These are phyloP conservation scores for Neurospora africana DNA, from an alignment of 495 filamentous ascomycete genomes.

Conservation along the genomic window DNA sequence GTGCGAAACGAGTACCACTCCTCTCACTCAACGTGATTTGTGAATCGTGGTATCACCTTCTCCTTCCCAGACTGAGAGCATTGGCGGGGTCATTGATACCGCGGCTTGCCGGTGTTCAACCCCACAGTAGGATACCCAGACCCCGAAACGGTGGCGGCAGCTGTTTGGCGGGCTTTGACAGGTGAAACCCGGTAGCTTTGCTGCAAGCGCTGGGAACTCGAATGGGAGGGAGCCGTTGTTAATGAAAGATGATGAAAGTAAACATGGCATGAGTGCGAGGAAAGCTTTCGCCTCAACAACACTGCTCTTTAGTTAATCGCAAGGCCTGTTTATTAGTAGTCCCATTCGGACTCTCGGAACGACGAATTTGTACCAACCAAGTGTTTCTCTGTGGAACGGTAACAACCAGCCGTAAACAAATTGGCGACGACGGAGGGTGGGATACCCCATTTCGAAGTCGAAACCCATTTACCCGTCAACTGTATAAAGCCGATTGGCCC, in stretches of 20 bases:
- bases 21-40: not conserved
- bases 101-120: not conserved
- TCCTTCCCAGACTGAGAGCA: not conserved
- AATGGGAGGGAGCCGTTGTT: not conserved
- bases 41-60: not conserved
- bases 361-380: not conserved
- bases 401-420: not conserved
- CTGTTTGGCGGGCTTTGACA: not conserved
- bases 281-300: not conserved
- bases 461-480: not conserved
- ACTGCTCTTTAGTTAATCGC: not conserved
- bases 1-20: slow-evolving; percentile 4
- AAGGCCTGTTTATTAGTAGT: not conserved
- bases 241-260: not conserved
- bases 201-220: not conserved
- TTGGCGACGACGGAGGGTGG: not conserved
- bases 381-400: not conserved
- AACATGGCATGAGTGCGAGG: not conserved
- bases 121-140: not conserved
- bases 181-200: too few species aligned
- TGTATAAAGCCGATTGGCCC: not conserved
- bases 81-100: not conserved
- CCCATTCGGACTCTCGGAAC: not conserved
- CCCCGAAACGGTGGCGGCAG: not conserved
- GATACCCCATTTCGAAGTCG: not conserved